These are phyloP conservation scores for Abrus precatorius DNA, from an alignment of 306 rosid genomes.

Conservation along the genomic window DNA sequence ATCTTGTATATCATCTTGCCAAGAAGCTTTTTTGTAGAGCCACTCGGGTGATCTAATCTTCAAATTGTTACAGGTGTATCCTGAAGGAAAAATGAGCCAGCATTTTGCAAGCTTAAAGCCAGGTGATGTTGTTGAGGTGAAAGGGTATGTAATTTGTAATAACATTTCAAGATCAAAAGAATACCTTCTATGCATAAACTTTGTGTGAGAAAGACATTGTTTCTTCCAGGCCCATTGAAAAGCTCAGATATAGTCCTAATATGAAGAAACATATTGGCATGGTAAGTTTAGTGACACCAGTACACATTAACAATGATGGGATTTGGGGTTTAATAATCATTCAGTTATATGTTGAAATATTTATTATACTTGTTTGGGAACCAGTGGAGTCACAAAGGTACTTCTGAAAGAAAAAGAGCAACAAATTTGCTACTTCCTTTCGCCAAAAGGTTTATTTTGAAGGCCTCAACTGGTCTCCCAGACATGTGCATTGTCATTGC, in stretches of 20 bases:
- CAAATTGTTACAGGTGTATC: conserved; percentile 76
- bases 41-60: conserved; percentile 31
- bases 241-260: conserved; percentile 87
- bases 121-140: conserved; percentile 95
- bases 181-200: conserved; percentile 41
- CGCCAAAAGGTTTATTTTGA: background rate
- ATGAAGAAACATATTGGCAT: conserved; percentile 98
- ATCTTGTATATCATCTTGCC: conserved; percentile 2
- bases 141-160: conserved; percentile 72
- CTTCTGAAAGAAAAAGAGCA: no score
- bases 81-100: conserved; percentile 98
- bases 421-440: no score
- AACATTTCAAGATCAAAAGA: conserved; percentile 23
- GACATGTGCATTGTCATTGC: conserved; percentile 21
- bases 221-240: conserved; percentile 90
- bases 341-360: conserved; percentile 29
- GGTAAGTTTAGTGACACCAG: conserved; percentile 62
- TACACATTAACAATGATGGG: conserved; percentile 30
- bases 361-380: conserved; percentile 33
- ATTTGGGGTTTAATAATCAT: conserved; percentile 19
- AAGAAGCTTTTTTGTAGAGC: background rate
- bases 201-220: conserved; percentile 32
- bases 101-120: conserved; percentile 97
- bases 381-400: background rate
- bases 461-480: background rate